Conservation (phyloP, 1,284 basidiomycete genomes). For the Salmacisia buchloeana region DNA sequence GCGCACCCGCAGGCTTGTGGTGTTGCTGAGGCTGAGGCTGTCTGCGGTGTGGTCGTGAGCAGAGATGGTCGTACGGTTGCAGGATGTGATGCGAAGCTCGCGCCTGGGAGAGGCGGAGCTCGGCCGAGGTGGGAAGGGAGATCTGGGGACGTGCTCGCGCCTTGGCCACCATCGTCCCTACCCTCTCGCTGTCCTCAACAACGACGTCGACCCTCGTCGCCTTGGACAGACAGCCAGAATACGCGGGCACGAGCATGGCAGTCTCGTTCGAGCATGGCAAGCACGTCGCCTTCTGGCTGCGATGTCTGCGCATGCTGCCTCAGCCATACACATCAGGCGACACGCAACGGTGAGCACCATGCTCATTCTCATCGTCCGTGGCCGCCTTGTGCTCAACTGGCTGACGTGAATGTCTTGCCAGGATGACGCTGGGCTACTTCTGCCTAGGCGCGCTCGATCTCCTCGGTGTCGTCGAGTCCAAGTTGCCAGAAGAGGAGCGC, state of each 20-base stretch:
- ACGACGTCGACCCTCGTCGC: too few species aligned
- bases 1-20: neutral
- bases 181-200: too few species aligned
- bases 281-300: slow-evolving; percentile 38
- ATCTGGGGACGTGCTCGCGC: too few species aligned
- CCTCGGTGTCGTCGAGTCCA: slow-evolving; percentile 18
- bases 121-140: too few species aligned
- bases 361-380: neutral
- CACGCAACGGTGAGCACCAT: slow-evolving; percentile 31
- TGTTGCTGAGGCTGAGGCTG: neutral
- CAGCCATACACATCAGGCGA: slow-evolving; percentile 38
- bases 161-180: too few species aligned
- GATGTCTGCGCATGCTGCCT: slow-evolving; percentile 39
- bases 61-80: too few species aligned
- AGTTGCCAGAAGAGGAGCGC: slow-evolving; percentile 17
- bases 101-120: too few species aligned
- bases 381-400: neutral
- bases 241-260: neutral
- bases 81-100: too few species aligned
- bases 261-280: slow-evolving; percentile 10
- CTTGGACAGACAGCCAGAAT: neutral
- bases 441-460: slow-evolving; percentile 40
- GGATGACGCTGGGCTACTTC: slow-evolving; percentile 46
- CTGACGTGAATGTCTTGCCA: too few species aligned
- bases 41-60: neutral